Percentiles rank a stretch among this genome's conserved stretches.
Conservation (phyloP, 2,329 filamentous ascomycete genomes). For the Monosporascus cannonballus region DNA sequence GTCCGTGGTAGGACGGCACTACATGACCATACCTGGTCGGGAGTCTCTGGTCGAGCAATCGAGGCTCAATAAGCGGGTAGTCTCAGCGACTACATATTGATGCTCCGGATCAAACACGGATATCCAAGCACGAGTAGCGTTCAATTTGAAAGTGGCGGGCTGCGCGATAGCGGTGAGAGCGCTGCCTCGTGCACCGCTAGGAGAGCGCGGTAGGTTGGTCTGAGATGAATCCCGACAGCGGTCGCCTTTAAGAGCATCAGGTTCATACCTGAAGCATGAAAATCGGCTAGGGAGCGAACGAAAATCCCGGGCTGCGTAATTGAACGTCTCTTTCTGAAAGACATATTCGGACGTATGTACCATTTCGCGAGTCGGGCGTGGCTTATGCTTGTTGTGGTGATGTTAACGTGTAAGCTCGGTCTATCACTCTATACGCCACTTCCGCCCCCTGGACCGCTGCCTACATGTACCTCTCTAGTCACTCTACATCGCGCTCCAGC, state of each 20-base stretch:
- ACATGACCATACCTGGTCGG: conserved; percentile 18
- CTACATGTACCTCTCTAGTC: too few relatives aligned
- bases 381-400: too few relatives aligned
- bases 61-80: conserved; percentile 35
- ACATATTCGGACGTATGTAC: neutral
- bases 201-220: neutral
- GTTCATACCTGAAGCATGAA: neutral
- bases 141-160: conserved; percentile 37
- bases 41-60: neutral
- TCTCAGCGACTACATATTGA: conserved; percentile 47
- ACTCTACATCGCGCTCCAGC: too few relatives aligned
- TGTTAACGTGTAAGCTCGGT: too few relatives aligned
- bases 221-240: neutral
- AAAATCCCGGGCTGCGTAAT: neutral
- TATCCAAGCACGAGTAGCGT: conserved; percentile 37
- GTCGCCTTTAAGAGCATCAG: neutral
- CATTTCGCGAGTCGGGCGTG: neutral
- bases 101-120: conserved; percentile 43
- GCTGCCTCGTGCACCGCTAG: conserved; percentile 19
- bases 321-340: neutral
- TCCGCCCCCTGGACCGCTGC: too few relatives aligned
- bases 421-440: too few relatives aligned
- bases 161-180: conserved; percentile 44
- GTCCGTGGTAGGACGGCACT: conserved; percentile 25
- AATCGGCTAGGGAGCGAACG: neutral